These are phyloP conservation scores for Colletotrichum melonis DNA, from an alignment of 2,329 filamentous ascomycete genomes.

Conservation along the genomic window DNA sequence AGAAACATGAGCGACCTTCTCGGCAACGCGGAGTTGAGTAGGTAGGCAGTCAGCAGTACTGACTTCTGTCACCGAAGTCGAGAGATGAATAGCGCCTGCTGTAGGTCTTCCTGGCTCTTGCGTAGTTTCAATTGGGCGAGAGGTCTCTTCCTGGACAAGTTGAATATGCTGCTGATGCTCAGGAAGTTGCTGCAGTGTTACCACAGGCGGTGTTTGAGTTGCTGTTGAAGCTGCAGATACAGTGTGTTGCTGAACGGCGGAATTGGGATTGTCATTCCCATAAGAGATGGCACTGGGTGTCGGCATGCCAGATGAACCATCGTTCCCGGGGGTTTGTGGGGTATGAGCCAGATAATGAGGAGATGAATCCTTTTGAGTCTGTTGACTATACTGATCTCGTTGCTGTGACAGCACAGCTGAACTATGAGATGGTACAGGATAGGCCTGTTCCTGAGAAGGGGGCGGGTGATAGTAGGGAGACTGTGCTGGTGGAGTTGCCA, in stretches of 20 bases:
- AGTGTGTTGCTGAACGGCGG: background rate
- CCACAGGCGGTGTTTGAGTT: background rate
- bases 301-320: background rate
- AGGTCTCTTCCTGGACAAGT: background rate
- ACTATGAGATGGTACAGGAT: background rate
- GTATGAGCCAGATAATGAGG: background rate
- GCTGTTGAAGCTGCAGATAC: background rate
- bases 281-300: background rate
- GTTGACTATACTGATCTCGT: background rate
- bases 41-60: background rate
- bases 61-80: too few relatives aligned
- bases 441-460: background rate
- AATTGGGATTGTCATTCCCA: too few relatives aligned
- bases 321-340: background rate
- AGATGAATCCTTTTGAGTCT: background rate
- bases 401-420: background rate
- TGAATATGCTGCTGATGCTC: background rate
- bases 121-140: background rate
- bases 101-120: background rate
- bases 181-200: background rate
- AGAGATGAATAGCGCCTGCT: background rate
- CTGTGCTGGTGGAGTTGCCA: background rate
- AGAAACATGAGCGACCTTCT: background rate
- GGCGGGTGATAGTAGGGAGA: background rate
- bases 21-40: background rate